Evolutionary conservation across 345 rosid genomes (phyloP), one percentile per base, ranked within the genome.

Genomic region (Citrus hindsii): DNA sequence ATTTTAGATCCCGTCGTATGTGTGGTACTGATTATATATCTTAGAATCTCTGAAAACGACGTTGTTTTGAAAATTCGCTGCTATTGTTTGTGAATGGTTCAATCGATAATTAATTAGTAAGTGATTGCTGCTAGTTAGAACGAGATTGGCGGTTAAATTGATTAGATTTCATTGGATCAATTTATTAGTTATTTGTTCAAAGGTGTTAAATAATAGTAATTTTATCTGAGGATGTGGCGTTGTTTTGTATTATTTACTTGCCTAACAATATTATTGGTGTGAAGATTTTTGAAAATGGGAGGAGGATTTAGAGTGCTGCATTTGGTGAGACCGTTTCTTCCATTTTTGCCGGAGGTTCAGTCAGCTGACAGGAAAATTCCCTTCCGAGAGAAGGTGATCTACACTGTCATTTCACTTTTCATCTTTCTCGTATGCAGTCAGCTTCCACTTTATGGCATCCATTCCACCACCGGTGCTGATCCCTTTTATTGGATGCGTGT

Each of bases 401-500:
- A 89, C 88, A 80, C 90, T 40, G 84, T 88, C 28, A 71, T 90
- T 84, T 84, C 95, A 37, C 84, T 89, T 55, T 88, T 91, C 85
- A 86, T 88, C 81, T 90, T 89, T 62, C 84, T 90, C 16, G 92
- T 90, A 64, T 90, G 92, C 90, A 90, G 93, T 74, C 95, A 91
- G 86, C 90, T 91, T 46, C 95, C 92, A 5, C 93, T 91, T 27
- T 90, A 89, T 85, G 93, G 93, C 7, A 91, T 91, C 2, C 95
- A 91, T 48, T 89, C 93, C 2, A 90, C 93, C 0, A 91, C 93
- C 0, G 93, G 92, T 22, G 95, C 92, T 0, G 93, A 91, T 85
- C 95, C 95, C 0, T 91, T 91, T 82, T 89, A 91, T 56, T 89
- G 93, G 95, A 90, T 91, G 92, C 93, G 93, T 76, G 95, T 89